These are phyloP conservation scores for Fusarium udum DNA, from an alignment of 2,329 filamentous ascomycete genomes.

Conservation along the genomic window DNA sequence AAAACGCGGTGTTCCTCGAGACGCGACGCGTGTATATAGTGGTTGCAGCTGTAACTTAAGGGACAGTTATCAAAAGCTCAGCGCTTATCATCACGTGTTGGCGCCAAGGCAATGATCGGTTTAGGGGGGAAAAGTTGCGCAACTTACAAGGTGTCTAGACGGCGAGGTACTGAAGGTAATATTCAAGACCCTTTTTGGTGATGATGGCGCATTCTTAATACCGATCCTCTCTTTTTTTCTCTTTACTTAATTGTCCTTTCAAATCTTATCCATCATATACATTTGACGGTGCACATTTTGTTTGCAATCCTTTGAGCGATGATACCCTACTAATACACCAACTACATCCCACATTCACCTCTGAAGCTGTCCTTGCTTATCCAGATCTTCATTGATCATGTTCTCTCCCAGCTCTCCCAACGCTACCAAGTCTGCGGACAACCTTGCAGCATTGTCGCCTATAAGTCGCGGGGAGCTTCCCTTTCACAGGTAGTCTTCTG, in stretches of 20 bases:
- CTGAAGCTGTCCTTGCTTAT: conserved; percentile 41
- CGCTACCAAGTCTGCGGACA: conserved; percentile 73
- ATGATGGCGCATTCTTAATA: conserved; percentile 39
- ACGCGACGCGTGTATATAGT: conserved; percentile 44
- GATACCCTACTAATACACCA: conserved; percentile 58
- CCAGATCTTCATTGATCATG: conserved; percentile 57
- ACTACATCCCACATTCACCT: conserved; percentile 48
- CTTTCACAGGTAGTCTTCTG: conserved; percentile 63
- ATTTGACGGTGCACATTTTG: conserved; percentile 21
- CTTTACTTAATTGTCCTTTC: conserved; percentile 32
- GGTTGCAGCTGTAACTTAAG: conserved; percentile 39
- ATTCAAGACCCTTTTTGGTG: conserved; percentile 28
- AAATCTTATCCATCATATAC: conserved; percentile 11
- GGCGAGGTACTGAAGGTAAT: conserved; percentile 27
- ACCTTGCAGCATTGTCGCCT: conserved; percentile 64
- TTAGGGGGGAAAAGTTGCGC: conserved; percentile 35
- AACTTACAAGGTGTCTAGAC: conserved; percentile 36
- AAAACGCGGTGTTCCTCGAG: conserved; percentile 32
- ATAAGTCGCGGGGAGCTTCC: conserved; percentile 63
- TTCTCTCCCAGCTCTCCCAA: conserved; percentile 63
- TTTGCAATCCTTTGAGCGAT: conserved; percentile 51
- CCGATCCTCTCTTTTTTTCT: conserved; percentile 14
- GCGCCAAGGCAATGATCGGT: conserved; percentile 18
- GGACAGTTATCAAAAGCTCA: background rate
- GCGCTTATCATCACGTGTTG: conserved; percentile 31